Evolutionary conservation across 139 green algal species (phyloP).

Genomic region (Chlamydomonas schloesseri): DNA sequence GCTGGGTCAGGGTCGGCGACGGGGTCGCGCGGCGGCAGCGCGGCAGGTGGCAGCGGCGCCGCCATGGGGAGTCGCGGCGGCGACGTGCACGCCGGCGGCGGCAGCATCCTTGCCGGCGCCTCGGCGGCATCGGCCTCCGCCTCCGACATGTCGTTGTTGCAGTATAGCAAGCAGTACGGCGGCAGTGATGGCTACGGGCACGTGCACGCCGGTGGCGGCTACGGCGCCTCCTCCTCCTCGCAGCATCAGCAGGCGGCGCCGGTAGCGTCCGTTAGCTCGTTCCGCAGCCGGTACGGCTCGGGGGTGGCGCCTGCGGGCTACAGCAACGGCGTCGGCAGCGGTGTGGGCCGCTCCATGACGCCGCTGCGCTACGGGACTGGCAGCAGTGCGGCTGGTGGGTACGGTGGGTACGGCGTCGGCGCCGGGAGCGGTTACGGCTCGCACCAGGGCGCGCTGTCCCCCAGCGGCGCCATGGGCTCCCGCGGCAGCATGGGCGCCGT

Average conservation of each 20-base stretch:
- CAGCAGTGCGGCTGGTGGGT: neutral
- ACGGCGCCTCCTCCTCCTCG: neutral
- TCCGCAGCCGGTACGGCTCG: slow-evolving; percentile 33
- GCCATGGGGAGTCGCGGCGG: too few relatives aligned
- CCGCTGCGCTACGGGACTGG: slow-evolving; percentile 31
- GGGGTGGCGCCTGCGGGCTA: neutral
- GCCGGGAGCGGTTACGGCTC: neutral
- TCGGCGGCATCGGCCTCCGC: neutral
- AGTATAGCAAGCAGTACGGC: slow-evolving; percentile 46
- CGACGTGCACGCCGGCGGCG: neutral
- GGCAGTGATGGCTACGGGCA: neutral
- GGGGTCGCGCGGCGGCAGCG: neutral
- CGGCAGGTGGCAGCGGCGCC: too few relatives aligned
- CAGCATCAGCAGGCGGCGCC: too few relatives aligned
- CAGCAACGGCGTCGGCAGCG: neutral
- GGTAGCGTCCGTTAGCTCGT: neutral
- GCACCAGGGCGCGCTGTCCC: neutral
- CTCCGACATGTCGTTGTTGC: slow-evolving; percentile 50
- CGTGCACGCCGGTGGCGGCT: neutral
- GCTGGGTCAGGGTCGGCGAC: neutral
- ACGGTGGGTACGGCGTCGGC: neutral
- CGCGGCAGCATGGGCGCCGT: neutral
- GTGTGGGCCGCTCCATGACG: slow-evolving; percentile 32
- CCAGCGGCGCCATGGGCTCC: neutral
- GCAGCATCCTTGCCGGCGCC: neutral